Conservation (phyloP, 2,329 filamentous ascomycete genomes). For the Huntiella abstrusa region DNA sequence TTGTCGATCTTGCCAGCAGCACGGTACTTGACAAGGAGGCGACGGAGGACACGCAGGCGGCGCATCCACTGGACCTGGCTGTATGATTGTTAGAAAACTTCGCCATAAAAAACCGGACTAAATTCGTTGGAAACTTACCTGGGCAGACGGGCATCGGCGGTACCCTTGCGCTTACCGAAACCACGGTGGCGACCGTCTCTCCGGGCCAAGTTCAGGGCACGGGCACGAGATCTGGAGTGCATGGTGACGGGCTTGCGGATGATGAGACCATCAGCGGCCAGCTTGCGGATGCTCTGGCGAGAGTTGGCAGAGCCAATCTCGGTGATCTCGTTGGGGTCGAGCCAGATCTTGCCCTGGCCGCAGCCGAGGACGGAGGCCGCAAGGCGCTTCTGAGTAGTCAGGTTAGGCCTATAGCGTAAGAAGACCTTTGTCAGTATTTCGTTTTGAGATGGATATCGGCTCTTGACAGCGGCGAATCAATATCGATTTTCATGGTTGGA, state of each 20-base stretch:
- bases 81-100: slow-evolving; percentile 16
- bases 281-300: slow-evolving; percentile 98
- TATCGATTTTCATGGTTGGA: neutral
- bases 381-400: slow-evolving; percentile 99
- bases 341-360: slow-evolving; percentile 99
- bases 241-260: slow-evolving; percentile 99
- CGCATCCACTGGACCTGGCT: slow-evolving; percentile 99
- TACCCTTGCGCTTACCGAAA: slow-evolving; percentile 99
- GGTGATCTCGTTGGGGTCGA: slow-evolving; percentile 97
- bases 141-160: slow-evolving; percentile 97
- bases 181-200: slow-evolving; percentile 94
- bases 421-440: slow-evolving; percentile 11
- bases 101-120: too few relatives aligned
- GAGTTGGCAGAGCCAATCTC: slow-evolving; percentile 99
- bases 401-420: slow-evolving; percentile 63
- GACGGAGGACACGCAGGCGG: slow-evolving; percentile 95
- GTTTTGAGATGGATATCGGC: neutral
- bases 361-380: slow-evolving; percentile 96
- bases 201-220: slow-evolving; percentile 85
- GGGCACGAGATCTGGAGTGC: slow-evolving; percentile 94
- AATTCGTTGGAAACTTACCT: slow-evolving; percentile 39
- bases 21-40: slow-evolving; percentile 98
- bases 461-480: too few relatives aligned
- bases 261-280: slow-evolving; percentile 98
- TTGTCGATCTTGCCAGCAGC: slow-evolving; percentile 99